A percentile compares a stretch with the other conserved stretches of the same genome.
Evolutionary conservation across 345 rosid genomes (phyloP).

Genomic region (Acer yangbiense): DNA sequence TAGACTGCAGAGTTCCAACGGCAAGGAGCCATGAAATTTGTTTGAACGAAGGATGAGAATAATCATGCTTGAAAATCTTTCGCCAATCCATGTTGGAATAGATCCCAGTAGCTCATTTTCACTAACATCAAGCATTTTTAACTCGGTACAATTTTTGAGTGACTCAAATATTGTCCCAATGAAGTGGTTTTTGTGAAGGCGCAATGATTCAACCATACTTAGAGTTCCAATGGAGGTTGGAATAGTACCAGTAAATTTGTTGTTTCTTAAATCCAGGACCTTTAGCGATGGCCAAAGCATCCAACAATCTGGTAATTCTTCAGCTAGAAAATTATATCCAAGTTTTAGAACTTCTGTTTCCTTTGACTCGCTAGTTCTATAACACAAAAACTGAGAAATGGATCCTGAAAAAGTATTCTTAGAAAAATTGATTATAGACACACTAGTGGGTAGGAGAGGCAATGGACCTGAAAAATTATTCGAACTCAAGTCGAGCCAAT

Average conservation of each 20-base stretch:
- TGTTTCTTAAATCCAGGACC: not conserved
- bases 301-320: not conserved
- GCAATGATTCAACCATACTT: not conserved
- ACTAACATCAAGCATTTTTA: not conserved
- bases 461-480: constrained; percentile 25
- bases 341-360: not conserved
- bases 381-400: not conserved
- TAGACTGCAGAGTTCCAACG: not conserved
- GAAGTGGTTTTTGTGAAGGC: not conserved
- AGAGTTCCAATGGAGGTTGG: not conserved
- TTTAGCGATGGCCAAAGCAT: not conserved
- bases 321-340: not conserved
- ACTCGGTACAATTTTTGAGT: not conserved
- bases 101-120: not conserved
- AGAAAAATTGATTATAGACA: not conserved
- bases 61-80: not conserved
- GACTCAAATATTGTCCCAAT: not conserved
- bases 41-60: not conserved
- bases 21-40: not conserved
- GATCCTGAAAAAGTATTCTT: not conserved
- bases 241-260: not conserved
- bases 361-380: not conserved
- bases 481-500: constrained; percentile 22
- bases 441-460: not conserved
- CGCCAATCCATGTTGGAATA: not conserved